Evolutionary conservation across 805 yeast genomes (phyloP), one percentile per base, ranked within the genome.

Genomic region (Ogataea neopini): DNA sequence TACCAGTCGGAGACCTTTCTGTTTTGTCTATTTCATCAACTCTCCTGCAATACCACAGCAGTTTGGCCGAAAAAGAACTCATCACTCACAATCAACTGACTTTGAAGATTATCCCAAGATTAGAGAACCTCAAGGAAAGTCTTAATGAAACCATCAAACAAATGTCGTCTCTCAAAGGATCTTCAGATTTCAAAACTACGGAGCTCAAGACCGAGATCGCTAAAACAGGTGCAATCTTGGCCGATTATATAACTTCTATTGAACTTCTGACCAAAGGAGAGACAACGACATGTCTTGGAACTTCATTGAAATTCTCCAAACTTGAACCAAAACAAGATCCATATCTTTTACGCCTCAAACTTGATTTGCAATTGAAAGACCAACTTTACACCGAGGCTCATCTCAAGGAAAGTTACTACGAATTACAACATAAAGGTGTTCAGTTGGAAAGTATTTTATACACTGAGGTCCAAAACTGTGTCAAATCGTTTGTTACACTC

Each of bases 331-430:
- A 54, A 44, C 58, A 72, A 48, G 91, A 84, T 62, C 90, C 91
- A 6, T 84, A 81, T 55, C 58, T 84, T 40, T 68, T 82, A 40
- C 81, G 83, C 60, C 64, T 82, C 36, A 80, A 75, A 61, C 68
- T 84, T 49, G 88, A 84, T 58, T 67, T 82, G 45, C 90, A 84
- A 64, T 68, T 84, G 61, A 81, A 80, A 54, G 74, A 77, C 55
- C 90, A 84, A 61, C 58, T 79, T 33, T 69, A 74, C 46, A 84
- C 83, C 56, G 91, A 84, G 61, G 79, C 77, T 48, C 81, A 82
- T 59, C 65, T 84, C 41, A 80, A 81, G 62, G 87, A 83, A 48
- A 83, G 86, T 2, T 84, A 74, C 58, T 69, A 75, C 51, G 84
- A 83, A 62, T 67, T 84, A 48, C 89, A 84, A 63, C 73, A 70